Evolutionary conservation across 2,329 filamentous ascomycete species (phyloP), one percentile per base, ranked within the genome.

Genomic region (Fusarium poae): DNA sequence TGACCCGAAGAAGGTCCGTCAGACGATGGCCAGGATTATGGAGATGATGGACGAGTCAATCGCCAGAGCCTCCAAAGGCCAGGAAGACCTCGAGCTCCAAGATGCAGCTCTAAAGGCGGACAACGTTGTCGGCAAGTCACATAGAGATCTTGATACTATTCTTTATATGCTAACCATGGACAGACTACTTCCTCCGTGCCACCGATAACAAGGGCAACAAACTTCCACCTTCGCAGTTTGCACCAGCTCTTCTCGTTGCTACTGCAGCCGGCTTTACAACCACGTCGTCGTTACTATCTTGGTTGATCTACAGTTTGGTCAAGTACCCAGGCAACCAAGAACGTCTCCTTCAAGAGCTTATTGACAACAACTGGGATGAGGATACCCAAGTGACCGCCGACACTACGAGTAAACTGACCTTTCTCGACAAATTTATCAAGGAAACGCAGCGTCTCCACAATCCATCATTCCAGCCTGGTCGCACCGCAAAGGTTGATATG

Each of bases 241-340:
- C 70, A 5, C 58, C 62, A 1, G 68, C 76, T 0, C 75, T 88
- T 0, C 77, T 88, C 3, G 85, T 88, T 2, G 81, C 82, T 4
- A 85, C 83, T 0, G 87, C 79, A 3, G 87, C 87, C 3, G 88
- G 88, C 20, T 89, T 89, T 77, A 88, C 84, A 1, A 89, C 87
- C 0, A 89, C 85, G 1, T 84, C 82, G 1, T 85, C 85, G 0
- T 80, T 89, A 1, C 78, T 89, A 2, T 87, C 85, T 1, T 89
- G 86, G 87, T 76, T 86, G 4, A 75, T 88, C 44, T 89, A 88
- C 74, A 80, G 81, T 9, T 75, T 88, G 2, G 82, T 84, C 7
- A 78, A 76, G 7, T 89, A 89, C 65, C 79, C 81, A 0, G 86
- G 85, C 1, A 83, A 84, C 72, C 87, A 89, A 71, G 85, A 86